Evolutionary conservation across 1,139 yeast species (phyloP).

Genomic region (Blastobotrys malaysiensis): DNA sequence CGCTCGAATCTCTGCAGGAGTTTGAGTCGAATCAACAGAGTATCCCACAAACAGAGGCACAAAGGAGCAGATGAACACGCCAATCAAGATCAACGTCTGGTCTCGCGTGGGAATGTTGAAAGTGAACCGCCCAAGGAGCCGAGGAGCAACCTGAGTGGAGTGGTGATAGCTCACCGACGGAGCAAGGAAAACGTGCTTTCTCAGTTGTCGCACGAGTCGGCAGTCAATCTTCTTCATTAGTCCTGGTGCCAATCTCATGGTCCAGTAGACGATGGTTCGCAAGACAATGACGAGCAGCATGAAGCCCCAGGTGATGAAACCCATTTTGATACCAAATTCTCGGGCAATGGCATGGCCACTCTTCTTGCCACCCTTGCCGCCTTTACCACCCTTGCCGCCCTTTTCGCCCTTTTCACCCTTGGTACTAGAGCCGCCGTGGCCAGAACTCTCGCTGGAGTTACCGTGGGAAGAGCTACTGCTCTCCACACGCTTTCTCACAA

Average conservation of each 20-base stretch:
- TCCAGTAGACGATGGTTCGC: background rate
- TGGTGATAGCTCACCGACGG: constrained; percentile 11
- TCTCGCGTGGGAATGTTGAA: constrained; percentile 55
- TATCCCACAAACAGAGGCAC: constrained; percentile 39
- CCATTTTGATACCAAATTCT: background rate
- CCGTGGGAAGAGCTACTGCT: background rate
- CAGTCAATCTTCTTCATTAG: constrained; percentile 14
- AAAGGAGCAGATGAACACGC: constrained; percentile 41
- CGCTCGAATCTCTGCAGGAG: background rate
- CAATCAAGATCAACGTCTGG: constrained; percentile 45
- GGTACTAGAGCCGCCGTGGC: no score
- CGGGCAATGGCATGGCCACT: background rate
- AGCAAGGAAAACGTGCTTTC: constrained; percentile 16
- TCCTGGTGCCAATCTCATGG: constrained; percentile 3
- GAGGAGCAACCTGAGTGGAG: constrained; percentile 3
- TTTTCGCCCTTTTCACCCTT: no score
- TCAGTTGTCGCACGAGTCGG: constrained; percentile 12
- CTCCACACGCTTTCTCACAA: background rate
- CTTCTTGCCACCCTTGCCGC: background rate
- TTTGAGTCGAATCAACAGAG: constrained; percentile 10
- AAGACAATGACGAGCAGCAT: constrained; percentile 1
- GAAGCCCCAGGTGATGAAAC: constrained; percentile 2
- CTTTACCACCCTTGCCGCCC: background rate
- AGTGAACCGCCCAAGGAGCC: constrained; percentile 17
- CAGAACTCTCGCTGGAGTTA: no score